Evolutionary conservation across 208 protist genomes (phyloP), one percentile per base, ranked within the genome.

Genomic region (Borovskyia barvae): DNA sequence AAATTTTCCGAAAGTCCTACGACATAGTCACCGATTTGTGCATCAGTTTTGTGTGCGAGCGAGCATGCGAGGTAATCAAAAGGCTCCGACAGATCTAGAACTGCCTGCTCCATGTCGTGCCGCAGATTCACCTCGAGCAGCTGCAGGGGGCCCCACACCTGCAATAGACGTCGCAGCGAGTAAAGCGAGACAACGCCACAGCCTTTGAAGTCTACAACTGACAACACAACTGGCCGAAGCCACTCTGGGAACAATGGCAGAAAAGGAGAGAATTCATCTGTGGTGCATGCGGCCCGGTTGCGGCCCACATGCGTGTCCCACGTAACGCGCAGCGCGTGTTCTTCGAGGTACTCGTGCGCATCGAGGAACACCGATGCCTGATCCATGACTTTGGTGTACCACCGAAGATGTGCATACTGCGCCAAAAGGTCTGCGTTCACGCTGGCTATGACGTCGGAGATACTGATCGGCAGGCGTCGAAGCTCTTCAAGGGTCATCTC

Each of bases 121-220:
- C 54, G 60, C 57, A 95, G 64, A 69, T 87, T 90, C 51, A 71
- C 61, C 45, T 86, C 79, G 20, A 95, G 70, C 48, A 93, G 56
- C 35, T 84, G 61, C 55, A 95, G 80, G 35, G 89, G 86, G 15
- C 89, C 89, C 86, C 85, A 95, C 41, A 95, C 72, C 39, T 50
- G 53, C 15, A 95, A 68, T 12, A 95, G 75, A n/a, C 77, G 65
- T 15, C 83, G 68, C 61, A 95, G 54, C 17, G 80, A 76, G 54
- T 83, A 92, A 30, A 93, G 61, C 4, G 86, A 92, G 30, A 93
- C 66, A 9, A 95, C 81, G 39, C 84, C 89, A 57, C 84, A 89
- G 22, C 71, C 46, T 33, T 80, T 72, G 65, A 85, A 90, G 76
- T 90, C 59, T 12, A 90, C 39, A 35, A 88, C 77, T 24, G 72